phyloP scores from a whole-genome alignment of 768 basidiomycete genomes.

The Cystobasidium onofrii region DNA sequence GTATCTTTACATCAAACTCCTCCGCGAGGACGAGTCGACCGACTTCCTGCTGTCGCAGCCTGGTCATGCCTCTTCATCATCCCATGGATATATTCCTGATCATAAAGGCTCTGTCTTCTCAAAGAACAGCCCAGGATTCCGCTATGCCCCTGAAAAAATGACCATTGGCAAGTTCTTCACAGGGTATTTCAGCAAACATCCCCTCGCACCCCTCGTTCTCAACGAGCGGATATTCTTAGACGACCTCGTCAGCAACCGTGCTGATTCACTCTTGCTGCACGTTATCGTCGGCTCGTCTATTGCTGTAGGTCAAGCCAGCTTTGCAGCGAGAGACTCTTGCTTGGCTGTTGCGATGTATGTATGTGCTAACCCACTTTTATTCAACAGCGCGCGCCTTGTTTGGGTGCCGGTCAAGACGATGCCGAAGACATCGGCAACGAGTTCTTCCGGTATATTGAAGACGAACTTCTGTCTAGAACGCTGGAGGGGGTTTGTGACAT shows the following conservation, averaged over 20 bases:
- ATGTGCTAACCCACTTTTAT: background rate
- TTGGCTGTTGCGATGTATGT: too few relatives aligned
- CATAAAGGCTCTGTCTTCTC: background rate
- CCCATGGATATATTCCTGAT: background rate
- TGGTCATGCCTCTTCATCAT: background rate
- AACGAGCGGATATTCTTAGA: conserved; percentile 26
- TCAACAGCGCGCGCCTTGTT: conserved; percentile 16
- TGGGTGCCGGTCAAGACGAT: background rate
- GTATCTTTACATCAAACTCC: conserved; percentile 17
- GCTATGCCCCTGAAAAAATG: conserved; percentile 15
- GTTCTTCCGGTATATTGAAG: conserved; percentile 3
- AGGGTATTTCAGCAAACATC: conserved; percentile 23
- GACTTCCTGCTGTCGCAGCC: background rate
- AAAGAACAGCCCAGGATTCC: background rate
- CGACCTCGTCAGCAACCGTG: background rate
- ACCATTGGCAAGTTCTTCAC: conserved; percentile 18
- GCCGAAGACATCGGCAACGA: conserved; percentile 15
- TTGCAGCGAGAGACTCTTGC: too few relatives aligned
- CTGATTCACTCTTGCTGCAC: conserved; percentile 1
- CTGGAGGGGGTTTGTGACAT: background rate
- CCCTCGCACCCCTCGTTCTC: conserved; percentile 14
- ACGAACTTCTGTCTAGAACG: background rate
- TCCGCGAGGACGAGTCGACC: conserved; percentile 23
- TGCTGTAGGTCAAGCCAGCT: background rate
- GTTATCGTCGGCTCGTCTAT: conserved; percentile 27